Conservation (phyloP, 2,329 filamentous ascomycete genomes). For the Ophiostoma ulmi region DNA sequence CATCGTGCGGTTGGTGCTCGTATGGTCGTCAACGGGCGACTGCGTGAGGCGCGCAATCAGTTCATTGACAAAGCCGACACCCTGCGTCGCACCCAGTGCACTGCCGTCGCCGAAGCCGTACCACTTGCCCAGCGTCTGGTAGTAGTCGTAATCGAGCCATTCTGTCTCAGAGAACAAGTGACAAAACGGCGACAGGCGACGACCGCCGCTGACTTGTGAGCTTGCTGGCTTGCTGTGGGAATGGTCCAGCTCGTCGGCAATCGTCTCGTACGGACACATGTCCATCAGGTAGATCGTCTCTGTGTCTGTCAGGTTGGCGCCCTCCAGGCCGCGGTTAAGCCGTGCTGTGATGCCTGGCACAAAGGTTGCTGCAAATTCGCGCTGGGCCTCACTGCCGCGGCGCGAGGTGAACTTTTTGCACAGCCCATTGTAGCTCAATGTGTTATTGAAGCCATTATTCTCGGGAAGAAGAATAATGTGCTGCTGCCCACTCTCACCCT, state of each 20-base stretch:
- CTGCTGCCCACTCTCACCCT: constrained; percentile 11
- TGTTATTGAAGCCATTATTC: constrained; percentile 65
- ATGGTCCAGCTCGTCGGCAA: constrained; percentile 50
- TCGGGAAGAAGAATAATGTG: constrained; percentile 66
- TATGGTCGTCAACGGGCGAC: constrained; percentile 63
- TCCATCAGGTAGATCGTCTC: constrained; percentile 78
- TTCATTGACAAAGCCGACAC: constrained; percentile 83
- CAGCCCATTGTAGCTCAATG: constrained; percentile 62
- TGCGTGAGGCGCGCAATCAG: constrained; percentile 73
- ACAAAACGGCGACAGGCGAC: constrained; percentile 64
- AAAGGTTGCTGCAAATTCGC: constrained; percentile 58
- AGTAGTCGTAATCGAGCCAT: constrained; percentile 78
- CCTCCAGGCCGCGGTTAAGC: constrained; percentile 63
- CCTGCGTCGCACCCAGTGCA: constrained; percentile 74
- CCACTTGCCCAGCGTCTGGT: constrained; percentile 73
- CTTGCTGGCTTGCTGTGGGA: constrained; percentile 33
- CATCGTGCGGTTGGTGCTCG: constrained; percentile 71
- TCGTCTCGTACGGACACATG: constrained; percentile 77
- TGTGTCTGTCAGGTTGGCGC: constrained; percentile 56
- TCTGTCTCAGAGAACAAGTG: constrained; percentile 65
- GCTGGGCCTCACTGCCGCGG: constrained; percentile 48
- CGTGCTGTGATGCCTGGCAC: constrained; percentile 61
- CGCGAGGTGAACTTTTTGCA: constrained; percentile 65
- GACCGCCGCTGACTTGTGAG: constrained; percentile 4
- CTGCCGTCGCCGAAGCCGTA: constrained; percentile 77